Evolutionary conservation across 2,329 filamentous ascomycete species (phyloP).

Genomic region (Sclerotinia borealis): DNA sequence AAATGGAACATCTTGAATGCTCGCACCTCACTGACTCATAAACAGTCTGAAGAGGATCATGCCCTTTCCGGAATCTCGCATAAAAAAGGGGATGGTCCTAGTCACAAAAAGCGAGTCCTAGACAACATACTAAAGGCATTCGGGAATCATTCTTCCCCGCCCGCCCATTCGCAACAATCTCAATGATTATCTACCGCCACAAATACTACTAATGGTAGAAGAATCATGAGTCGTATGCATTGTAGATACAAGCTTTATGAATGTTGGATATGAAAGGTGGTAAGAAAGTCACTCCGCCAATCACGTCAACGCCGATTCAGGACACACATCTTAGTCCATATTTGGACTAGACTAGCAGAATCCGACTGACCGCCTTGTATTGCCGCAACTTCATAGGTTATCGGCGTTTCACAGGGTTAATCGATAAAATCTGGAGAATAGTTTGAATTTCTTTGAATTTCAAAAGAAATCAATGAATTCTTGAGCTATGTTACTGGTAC

Average conservation of each 20-base stretch:
- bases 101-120: too few relatives aligned
- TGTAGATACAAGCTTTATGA: neutral
- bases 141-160: too few relatives aligned
- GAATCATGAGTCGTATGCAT: too few relatives aligned
- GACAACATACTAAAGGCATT: too few relatives aligned
- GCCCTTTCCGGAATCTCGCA: too few relatives aligned
- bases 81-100: too few relatives aligned
- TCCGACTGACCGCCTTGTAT: neutral
- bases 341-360: neutral
- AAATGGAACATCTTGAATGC: too few relatives aligned
- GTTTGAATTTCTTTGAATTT: neutral
- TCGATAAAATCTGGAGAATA: conserved; percentile 6
- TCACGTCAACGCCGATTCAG: conserved; percentile 7
- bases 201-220: too few relatives aligned
- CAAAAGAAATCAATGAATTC: conserved; percentile 7
- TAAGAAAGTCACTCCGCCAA: neutral
- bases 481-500: conserved; percentile 11
- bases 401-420: neutral
- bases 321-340: neutral
- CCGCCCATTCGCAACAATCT: too few relatives aligned
- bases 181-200: too few relatives aligned
- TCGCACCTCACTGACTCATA: too few relatives aligned
- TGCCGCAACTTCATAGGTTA: neutral
- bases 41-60: too few relatives aligned
- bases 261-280: neutral